Evolutionary conservation across 768 basidiomycete genomes (phyloP), one percentile per base, ranked within the genome.

Genomic region (Podaxis carcinomalis): DNA sequence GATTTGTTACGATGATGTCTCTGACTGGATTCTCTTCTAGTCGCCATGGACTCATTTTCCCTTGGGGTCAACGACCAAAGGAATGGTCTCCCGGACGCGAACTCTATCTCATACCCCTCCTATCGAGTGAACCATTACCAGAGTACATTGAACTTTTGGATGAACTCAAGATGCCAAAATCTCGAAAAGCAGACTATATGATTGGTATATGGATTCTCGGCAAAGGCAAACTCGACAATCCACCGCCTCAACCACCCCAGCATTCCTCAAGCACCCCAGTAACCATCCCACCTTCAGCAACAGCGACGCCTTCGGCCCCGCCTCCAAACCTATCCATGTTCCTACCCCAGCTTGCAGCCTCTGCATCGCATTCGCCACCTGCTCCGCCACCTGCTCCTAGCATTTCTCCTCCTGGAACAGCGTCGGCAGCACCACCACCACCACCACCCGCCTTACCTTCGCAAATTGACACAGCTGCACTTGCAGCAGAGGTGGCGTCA

Each of bases 61-160:
- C 92, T 7, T 94, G 92, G 92, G 89, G 92, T 1, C 78, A 77
- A 51, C 81, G 84, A 42, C 87, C 90, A 7, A 87, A 89, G 64
- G 88, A 92, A 10, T 74, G 83, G 67, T 80, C 84, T 59, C 89
- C 90, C 42, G 93, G 93, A 36, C 88, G 90, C 59, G 94, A 96
- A 69, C 74, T 95, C 37, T 96, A 96, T 67, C 83, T 95, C 65
- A 81, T 95, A 16, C 94, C 94, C 1, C 73, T 96, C 14, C 76
- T 80, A 21, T 78, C 88, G 23, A 78, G 74, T 28, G 81, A 88
- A 53, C 78, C 86, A 0, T 74, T 95, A 1, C 94, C 94, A 0
- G 94, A 95, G 61, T 95, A 86, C 67, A 80, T 95, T 65, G 92
- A 94, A 66, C 77, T 95, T 1, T 72, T 94, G 51, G 93, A 95